These are phyloP conservation scores for Rhodotorula toruloides DNA, from an alignment of 768 basidiomycete genomes.

Conservation along the genomic window DNA sequence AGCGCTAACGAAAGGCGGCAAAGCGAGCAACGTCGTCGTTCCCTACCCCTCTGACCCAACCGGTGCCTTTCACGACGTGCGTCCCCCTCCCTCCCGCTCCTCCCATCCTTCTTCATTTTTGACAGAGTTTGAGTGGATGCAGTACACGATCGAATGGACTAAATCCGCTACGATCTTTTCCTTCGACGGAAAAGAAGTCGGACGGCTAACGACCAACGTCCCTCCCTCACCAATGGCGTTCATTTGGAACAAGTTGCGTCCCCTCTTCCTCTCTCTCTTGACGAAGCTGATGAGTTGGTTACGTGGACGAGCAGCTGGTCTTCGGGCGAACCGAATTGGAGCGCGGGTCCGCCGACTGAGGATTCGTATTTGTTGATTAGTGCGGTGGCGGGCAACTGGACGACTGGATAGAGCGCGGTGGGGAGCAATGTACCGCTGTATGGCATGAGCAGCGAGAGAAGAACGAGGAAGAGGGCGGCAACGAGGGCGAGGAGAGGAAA, in stretches of 20 bases:
- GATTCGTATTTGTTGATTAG: constrained; percentile 14
- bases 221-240: constrained; percentile 5
- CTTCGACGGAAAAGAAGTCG: constrained; percentile 6
- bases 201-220: background rate
- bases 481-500: no score
- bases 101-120: background rate
- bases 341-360: constrained; percentile 16
- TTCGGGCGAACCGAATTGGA: constrained; percentile 11
- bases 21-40: constrained; percentile 1
- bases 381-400: constrained; percentile 8
- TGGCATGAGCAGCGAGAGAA: no score
- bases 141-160: constrained; percentile 26
- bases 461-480: no score
- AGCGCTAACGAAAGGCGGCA: background rate
- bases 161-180: constrained; percentile 2
- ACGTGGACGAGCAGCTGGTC: background rate
- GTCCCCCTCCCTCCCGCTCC: background rate
- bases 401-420: background rate
- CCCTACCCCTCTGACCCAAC: constrained; percentile 19
- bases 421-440: no score
- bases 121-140: background rate
- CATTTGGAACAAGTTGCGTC: constrained; percentile 4
- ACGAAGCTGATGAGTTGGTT: background rate
- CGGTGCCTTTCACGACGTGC: constrained; percentile 17
- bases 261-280: background rate